phyloP scores from a whole-genome alignment of 306 rosid genomes.

The Vachellia pachyceras region DNA sequence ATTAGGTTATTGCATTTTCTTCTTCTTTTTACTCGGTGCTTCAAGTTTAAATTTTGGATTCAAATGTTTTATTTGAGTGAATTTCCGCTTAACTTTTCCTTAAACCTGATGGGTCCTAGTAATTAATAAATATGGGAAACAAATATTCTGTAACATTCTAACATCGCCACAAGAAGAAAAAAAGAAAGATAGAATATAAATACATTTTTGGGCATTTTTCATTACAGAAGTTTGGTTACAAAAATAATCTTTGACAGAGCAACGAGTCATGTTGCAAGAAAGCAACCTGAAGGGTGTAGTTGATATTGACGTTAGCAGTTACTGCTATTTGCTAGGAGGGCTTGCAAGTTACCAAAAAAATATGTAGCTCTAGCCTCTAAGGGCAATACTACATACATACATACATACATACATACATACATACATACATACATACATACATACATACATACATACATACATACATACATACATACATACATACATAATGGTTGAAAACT shows the following conservation, averaged over 20 bases:
- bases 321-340: conserved; percentile 8
- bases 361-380: conserved; percentile 35
- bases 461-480: background rate
- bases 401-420: background rate
- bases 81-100: background rate
- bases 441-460: background rate
- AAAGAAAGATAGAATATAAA: background rate
- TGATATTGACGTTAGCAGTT: conserved; percentile 29
- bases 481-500: conserved; percentile 20
- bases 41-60: too few species aligned
- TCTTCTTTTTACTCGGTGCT: too few species aligned
- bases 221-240: conserved; percentile 31
- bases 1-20: too few species aligned
- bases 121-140: background rate
- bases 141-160: background rate
- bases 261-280: conserved; percentile 35
- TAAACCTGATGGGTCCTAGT: background rate
- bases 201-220: background rate
- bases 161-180: background rate
- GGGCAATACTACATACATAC: background rate
- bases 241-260: conserved; percentile 17
- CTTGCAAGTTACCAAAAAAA: conserved; percentile 38
- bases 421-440: background rate
- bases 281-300: conserved; percentile 24
- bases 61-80: too few species aligned